Percentiles rank a stretch among this genome's conserved stretches.
phyloP scores from a whole-genome alignment of 2,329 filamentous ascomycete species.

The Calycina herbarum region DNA sequence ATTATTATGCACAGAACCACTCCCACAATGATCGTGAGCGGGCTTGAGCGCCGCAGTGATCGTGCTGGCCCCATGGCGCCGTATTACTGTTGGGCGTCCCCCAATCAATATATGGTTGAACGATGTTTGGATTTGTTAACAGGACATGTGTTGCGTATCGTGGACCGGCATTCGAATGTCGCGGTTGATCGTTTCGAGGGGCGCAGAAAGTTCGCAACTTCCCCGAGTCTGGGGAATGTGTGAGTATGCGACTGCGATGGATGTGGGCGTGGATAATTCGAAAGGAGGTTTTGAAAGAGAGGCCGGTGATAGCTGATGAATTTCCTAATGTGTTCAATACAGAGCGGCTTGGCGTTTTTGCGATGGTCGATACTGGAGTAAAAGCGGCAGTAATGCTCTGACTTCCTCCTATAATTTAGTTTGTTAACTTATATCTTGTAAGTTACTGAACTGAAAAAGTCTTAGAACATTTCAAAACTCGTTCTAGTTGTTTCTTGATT shows the following conservation, averaged over 20 bases:
- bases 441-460: too few species aligned
- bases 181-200: not conserved
- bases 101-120: slow-evolving; percentile 27
- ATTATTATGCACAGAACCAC: slow-evolving; percentile 71
- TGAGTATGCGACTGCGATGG: slow-evolving; percentile 4
- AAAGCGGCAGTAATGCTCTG: not conserved
- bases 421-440: not conserved
- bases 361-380: too few species aligned
- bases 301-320: not conserved
- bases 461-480: too few species aligned
- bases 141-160: slow-evolving; percentile 28
- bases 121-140: slow-evolving; percentile 14
- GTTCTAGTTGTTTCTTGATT: too few species aligned
- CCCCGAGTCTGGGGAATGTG: not conserved
- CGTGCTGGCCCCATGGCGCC: slow-evolving; percentile 61
- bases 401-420: not conserved
- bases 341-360: not conserved
- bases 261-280: not conserved
- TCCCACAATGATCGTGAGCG: slow-evolving; percentile 72
- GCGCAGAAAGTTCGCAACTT: not conserved
- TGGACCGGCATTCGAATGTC: slow-evolving; percentile 13
- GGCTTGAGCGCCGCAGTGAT: slow-evolving; percentile 75
- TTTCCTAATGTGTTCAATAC: not conserved
- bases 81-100: slow-evolving; percentile 31
- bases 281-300: slow-evolving; percentile 8